A percentile compares a stretch with the other conserved stretches of the same genome.
Evolutionary conservation across 1,139 yeast species (phyloP).

Genomic region (Candida albicans): DNA sequence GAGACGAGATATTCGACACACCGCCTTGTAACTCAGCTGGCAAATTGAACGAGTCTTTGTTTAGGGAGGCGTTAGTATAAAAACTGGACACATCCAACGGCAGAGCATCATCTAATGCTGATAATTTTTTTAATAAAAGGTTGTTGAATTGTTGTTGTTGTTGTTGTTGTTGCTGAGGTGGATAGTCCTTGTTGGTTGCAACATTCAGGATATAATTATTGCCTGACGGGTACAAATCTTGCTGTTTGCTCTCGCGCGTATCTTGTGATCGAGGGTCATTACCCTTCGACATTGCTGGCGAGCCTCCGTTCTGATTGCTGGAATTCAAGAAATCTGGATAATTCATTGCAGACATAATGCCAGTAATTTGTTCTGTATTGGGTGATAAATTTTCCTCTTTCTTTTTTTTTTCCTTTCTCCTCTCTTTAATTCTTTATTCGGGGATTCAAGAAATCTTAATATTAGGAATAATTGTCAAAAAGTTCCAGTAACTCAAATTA

Average conservation of each 20-base stretch:
- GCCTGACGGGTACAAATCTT: slow-evolving; percentile 1
- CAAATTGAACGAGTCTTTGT: slow-evolving; percentile 39
- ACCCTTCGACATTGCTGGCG: slow-evolving; percentile 1
- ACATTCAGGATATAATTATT: neutral
- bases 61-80: slow-evolving; percentile 4
- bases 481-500: too few species aligned
- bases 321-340: slow-evolving; percentile 38
- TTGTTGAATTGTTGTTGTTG: slow-evolving; percentile 22
- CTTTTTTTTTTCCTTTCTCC: too few species aligned
- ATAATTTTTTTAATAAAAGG: slow-evolving; percentile 29
- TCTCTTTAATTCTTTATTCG: too few species aligned
- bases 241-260: slow-evolving; percentile 1
- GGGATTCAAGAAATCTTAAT: too few species aligned
- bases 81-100: slow-evolving; percentile 8
- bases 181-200: slow-evolving; percentile 9
- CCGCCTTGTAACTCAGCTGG: slow-evolving; percentile 68
- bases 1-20: slow-evolving; percentile 56
- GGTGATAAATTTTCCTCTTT: neutral
- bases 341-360: slow-evolving; percentile 29
- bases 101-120: slow-evolving; percentile 21
- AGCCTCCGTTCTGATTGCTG: slow-evolving; percentile 1
- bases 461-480: too few species aligned
- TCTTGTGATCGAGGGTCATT: neutral
- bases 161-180: slow-evolving; percentile 12
- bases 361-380: slow-evolving; percentile 6